phyloP scores from a whole-genome alignment of 352 stramenopile species.

The Elongisporangium undulatum region DNA sequence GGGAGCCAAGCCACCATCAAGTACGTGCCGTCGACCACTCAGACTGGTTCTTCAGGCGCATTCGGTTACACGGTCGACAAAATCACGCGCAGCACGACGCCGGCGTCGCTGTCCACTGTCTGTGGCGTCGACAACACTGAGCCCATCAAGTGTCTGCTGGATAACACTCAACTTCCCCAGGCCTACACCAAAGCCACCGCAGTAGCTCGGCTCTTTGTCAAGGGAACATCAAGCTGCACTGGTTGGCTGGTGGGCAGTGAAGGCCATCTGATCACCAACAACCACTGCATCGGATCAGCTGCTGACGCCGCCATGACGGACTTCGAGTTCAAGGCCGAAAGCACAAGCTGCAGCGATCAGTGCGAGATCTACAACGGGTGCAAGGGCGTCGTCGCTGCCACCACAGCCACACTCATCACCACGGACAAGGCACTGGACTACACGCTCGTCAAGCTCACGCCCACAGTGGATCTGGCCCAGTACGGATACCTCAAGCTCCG shows the following conservation, averaged over 20 bases:
- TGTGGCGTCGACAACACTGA: slow-evolving; percentile 29
- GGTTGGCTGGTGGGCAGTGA: slow-evolving; percentile 37
- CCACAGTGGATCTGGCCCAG: slow-evolving; percentile 12
- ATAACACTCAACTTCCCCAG: slow-evolving; percentile 10
- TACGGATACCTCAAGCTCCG: slow-evolving; percentile 33
- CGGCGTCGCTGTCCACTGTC: slow-evolving; percentile 9
- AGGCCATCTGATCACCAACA: slow-evolving; percentile 41
- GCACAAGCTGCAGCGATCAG: slow-evolving; percentile 18
- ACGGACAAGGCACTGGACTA: slow-evolving; percentile 26
- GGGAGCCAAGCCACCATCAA: slow-evolving; percentile 21
- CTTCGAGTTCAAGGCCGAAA: slow-evolving; percentile 38
- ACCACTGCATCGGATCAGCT: slow-evolving; percentile 30
- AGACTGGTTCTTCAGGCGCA: neutral
- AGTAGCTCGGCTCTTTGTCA: slow-evolving; percentile 30
- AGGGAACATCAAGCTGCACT: slow-evolving; percentile 22
- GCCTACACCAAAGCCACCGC: slow-evolving; percentile 21
- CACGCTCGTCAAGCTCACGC: slow-evolving; percentile 32
- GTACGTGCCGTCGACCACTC: slow-evolving; percentile 14
- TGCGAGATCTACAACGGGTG: slow-evolving; percentile 18
- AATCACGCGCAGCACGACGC: slow-evolving; percentile 19
- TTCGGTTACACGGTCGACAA: slow-evolving; percentile 28
- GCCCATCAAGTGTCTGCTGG: slow-evolving; percentile 26
- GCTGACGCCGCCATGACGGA: slow-evolving; percentile 14
- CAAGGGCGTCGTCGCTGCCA: slow-evolving; percentile 17
- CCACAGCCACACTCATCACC: slow-evolving; percentile 17